Evolutionary conservation across 192 early-diverging fungal species (phyloP), one percentile per base, ranked within the genome.

Genomic region (Anaeromyces robustus): DNA sequence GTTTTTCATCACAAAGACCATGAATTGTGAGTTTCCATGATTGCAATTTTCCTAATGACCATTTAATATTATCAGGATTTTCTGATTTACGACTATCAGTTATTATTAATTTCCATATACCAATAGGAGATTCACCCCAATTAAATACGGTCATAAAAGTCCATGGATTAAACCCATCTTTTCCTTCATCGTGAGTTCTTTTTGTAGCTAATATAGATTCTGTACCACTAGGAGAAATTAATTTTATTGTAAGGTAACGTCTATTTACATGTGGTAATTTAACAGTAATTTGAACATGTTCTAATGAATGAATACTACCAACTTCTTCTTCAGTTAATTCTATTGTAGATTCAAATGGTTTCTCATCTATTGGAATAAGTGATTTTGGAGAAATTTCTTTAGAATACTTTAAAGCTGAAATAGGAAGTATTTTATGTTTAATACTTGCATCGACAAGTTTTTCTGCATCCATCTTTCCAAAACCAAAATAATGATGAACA

Each of bases 401-500:
- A 11, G 52, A 68, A 68, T 9, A 68, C 11, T 26, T 68, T n/a
- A 68, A 68, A 7, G 52, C 19, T 7, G 52, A 19, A 26, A 68
- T 18, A 9, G 52, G 52, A 26, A 68, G 4, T n/a, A 68, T 18
- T 9, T 68, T 68, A 68, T 68, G 52, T 22, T n/a, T 68, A 1
- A 68, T 68, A 68, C 52, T 68, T 12, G 87, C 86, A 79, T 96
- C 92, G 18, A 99, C 93, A 12, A 97, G 89, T 29, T 84, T 85
- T 80, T 90, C 94, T 1, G 93, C 93, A 85, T 99, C 95, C 77
- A 98, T 82, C 78, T 91, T 94, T 29, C 97, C 97, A 84, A 94
- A 99, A 0, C 97, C 97, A 81, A 90, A 99, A 79, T 94, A 94
- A 88, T 98, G 94, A 86, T 93, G 96, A 86, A 91, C 98, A 79